A percentile compares a stretch with the other conserved stretches of the same genome.
Conservation (phyloP, 163 green algal species). For the Trebouxia gelatinosa region DNA sequence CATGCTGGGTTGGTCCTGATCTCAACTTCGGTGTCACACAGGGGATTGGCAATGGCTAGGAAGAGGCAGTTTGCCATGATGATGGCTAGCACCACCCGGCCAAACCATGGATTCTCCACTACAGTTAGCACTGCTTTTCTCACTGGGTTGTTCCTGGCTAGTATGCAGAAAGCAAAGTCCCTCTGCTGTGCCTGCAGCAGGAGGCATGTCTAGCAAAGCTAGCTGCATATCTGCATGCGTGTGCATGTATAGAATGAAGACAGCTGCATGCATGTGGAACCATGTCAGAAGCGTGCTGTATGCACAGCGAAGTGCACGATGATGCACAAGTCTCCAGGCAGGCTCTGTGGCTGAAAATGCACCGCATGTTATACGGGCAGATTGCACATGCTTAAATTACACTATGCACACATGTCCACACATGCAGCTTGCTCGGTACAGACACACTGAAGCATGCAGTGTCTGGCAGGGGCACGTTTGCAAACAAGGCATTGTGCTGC, state of each 20-base stretch:
- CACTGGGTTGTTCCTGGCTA: not conserved
- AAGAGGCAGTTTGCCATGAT: slow-evolving; percentile 39
- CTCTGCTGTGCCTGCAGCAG: slow-evolving; percentile 13
- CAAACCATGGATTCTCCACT: slow-evolving; percentile 30
- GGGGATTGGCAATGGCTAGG: slow-evolving; percentile 26
- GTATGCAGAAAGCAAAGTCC: slow-evolving; percentile 14
- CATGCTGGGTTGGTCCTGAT: not conserved
- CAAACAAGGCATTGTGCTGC: not conserved
- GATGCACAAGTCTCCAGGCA: no score
- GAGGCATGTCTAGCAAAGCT: no score
- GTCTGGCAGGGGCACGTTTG: not conserved
- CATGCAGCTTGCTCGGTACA: not conserved
- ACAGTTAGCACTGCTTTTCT: not conserved
- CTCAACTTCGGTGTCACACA: slow-evolving; percentile 12
- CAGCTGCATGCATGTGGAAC: no score
- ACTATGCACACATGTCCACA: not conserved
- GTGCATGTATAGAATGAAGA: no score
- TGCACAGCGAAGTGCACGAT: no score
- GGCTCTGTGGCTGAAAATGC: no score
- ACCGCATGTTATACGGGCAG: no score
- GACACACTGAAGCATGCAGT: not conserved
- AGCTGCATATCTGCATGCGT: no score
- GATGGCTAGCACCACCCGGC: slow-evolving; percentile 33
- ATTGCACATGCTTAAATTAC: no score
- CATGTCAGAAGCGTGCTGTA: no score